These are phyloP conservation scores for Hymenoscyphus scutula DNA, from an alignment of 2,329 filamentous ascomycete genomes.

Conservation along the genomic window DNA sequence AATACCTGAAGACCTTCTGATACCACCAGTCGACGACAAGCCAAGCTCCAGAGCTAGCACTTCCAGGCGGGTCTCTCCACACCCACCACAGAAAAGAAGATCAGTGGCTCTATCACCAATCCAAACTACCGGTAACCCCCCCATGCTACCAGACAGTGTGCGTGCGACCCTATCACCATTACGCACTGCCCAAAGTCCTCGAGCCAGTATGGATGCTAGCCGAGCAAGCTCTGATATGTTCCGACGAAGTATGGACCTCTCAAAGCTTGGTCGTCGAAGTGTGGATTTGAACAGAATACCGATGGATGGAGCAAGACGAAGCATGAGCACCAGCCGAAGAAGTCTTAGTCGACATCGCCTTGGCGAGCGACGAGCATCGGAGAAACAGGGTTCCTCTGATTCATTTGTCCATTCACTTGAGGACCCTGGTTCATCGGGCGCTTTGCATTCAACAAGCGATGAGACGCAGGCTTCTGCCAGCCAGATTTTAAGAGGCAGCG, in stretches of 20 bases:
- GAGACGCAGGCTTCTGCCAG: conserved; percentile 80
- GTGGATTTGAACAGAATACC: conserved; percentile 48
- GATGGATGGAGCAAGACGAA: conserved; percentile 52
- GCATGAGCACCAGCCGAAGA: conserved; percentile 59
- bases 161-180: conserved; percentile 58
- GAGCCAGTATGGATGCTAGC: conserved; percentile 52
- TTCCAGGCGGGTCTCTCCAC: conserved; percentile 30
- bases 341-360: conserved; percentile 50
- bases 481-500: conserved; percentile 82
- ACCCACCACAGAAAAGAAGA: conserved; percentile 21
- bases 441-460: conserved; percentile 66
- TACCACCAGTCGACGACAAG: conserved; percentile 22
- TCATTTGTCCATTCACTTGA: conserved; percentile 74
- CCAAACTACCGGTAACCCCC: conserved; percentile 22
- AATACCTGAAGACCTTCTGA: conserved; percentile 34
- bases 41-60: conserved; percentile 23
- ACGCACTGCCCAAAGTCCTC: conserved; percentile 48
- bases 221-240: conserved; percentile 55
- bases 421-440: conserved; percentile 70
- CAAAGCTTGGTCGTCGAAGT: conserved; percentile 43
- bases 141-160: conserved; percentile 52
- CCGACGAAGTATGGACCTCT: conserved; percentile 50
- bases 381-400: conserved; percentile 64
- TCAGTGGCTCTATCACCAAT: conserved; percentile 17
- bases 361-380: conserved; percentile 50